Base-by-base conservation (phyloP, 305 asterid species). In the Fraxinus nigra region DNA sequence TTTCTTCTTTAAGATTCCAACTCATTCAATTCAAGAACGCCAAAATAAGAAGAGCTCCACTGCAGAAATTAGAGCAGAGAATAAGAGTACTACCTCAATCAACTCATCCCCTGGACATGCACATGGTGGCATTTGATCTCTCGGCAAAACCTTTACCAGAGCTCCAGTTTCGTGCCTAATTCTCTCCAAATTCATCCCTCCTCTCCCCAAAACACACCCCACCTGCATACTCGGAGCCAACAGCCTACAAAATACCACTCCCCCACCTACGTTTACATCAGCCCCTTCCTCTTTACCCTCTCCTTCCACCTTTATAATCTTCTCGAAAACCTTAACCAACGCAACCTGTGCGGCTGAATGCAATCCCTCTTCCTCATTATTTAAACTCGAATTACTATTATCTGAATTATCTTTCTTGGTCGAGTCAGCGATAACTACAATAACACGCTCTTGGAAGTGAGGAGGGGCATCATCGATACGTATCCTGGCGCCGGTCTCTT, bases 221-320 rank as follows among this genome's bases (percentile, higher is more conserved):
- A 82, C 85, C 59, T 76, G 81, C 26, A 69, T 63, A 82, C 40
- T 82, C 16, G 85, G 85, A 16, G 85, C 85, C 78, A 82, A 69
- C 18, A 82, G 56, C 63, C 85, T 32, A 26, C 85, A 82, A 48
- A 67, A 67, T 16, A 82, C 85, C 77, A 76, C 65, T 81, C 77
- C 84, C 69, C 46, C 34, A 10, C 22, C 6, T 78, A 28, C 48
- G 24, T 5, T 61, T 81, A 38, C 48, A 63, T 43, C 78, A 28
- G n/a, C 54, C 81, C 56, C 67, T 65, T 82, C 84, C 38, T 79
- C 77, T 69, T 69, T 79, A 48, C 85, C 56, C 6, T 82, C 85
- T 67, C 70, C 81, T 10, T 82, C 81, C 73, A 82, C 78, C 10
- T 82, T 82, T 76, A 69, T 14, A 30, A 82, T 82, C 8, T 70